Evolutionary conservation across 371 early-diverging fungal species (phyloP), one percentile per base, ranked within the genome.

Genomic region (Lichtheimia hyalospora): DNA sequence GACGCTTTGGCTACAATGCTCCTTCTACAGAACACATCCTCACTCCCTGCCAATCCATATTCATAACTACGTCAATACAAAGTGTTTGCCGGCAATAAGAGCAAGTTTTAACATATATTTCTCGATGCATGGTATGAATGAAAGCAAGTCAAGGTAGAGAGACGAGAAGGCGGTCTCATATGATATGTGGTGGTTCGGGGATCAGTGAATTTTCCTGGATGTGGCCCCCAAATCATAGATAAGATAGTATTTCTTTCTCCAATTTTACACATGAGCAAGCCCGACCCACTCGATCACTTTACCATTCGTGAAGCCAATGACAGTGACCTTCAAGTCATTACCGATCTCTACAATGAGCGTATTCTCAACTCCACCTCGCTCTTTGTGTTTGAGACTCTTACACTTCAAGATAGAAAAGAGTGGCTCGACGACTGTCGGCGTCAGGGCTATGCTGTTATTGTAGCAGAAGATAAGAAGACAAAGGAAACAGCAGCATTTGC

Each of bases 321-420:
- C 52, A 50, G 53, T 2, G 81, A 81, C 54, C 13, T 72, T 10
- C 67, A 69, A 21, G 62, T 61, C 46, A 74, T 81, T 43, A 53
- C 66, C 10, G 77, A 75, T 12, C 77, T 81, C 28, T 81, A 71
- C 64, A 81, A 81, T 67, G 77, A 81, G 27, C 75, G 75, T 25
- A 74, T 84, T 48, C 42, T 48, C 18, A 84, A 80, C 55, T 81
- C 82, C 1, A 71, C 78, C 14, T 69, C 71, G 18, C 54, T 84
- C 49, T 80, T 79, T 59, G 61, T 80, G 28, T 78, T 74, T 55
- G 67, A 76, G 3, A 60, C 69, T 28, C 73, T 81, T 5, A 57
- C 74, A n/a, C 52, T 77, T 12, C 66, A 75, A 16, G 67, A 77
- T 44, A 70, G 75, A 40, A 14, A 66, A 24, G 53, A 65, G n/a